These are phyloP conservation scores for Tilletia indica DNA, from an alignment of 1,284 basidiomycete species.

Conservation along the genomic window DNA sequence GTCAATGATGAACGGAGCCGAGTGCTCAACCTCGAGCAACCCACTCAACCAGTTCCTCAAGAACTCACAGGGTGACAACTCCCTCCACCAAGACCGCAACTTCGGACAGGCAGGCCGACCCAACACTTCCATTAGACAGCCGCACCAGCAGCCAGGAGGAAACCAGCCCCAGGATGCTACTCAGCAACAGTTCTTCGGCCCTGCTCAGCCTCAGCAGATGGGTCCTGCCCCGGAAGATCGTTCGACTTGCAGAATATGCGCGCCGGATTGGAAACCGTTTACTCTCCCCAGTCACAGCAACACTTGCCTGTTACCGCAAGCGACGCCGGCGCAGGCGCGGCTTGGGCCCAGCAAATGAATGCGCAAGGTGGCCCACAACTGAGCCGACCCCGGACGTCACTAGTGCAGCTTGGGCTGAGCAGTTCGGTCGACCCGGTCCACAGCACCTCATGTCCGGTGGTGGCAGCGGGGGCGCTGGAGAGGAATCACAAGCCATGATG, in stretches of 20 bases:
- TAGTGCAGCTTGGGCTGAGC: slow-evolving; percentile 18
- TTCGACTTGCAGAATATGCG: slow-evolving; percentile 15
- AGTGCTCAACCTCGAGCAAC: slow-evolving; percentile 81
- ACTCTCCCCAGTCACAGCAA: background rate
- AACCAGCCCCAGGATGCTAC: background rate
- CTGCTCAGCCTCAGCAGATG: slow-evolving; percentile 9
- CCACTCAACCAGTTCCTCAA: slow-evolving; percentile 87
- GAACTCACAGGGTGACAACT: slow-evolving; percentile 84
- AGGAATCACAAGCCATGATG: slow-evolving; percentile 29
- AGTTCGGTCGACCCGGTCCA: slow-evolving; percentile 3
- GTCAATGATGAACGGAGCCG: slow-evolving; percentile 79
- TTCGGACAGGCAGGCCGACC: background rate
- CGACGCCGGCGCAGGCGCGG: slow-evolving; percentile 21
- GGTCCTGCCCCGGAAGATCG: background rate
- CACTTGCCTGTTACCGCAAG: background rate
- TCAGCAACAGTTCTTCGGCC: slow-evolving; percentile 11
- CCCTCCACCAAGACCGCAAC: slow-evolving; percentile 64
- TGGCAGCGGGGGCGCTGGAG: slow-evolving; percentile 11
- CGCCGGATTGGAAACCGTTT: slow-evolving; percentile 14
- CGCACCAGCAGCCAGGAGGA: background rate
- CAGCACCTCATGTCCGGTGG: background rate
- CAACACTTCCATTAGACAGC: slow-evolving; percentile 2
- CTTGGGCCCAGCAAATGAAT: slow-evolving; percentile 42
- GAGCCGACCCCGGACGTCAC: background rate
- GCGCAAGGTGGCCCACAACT: background rate